Evolutionary conservation across 2,329 filamentous ascomycete species (phyloP).

Genomic region (Trichoderma sp.): DNA sequence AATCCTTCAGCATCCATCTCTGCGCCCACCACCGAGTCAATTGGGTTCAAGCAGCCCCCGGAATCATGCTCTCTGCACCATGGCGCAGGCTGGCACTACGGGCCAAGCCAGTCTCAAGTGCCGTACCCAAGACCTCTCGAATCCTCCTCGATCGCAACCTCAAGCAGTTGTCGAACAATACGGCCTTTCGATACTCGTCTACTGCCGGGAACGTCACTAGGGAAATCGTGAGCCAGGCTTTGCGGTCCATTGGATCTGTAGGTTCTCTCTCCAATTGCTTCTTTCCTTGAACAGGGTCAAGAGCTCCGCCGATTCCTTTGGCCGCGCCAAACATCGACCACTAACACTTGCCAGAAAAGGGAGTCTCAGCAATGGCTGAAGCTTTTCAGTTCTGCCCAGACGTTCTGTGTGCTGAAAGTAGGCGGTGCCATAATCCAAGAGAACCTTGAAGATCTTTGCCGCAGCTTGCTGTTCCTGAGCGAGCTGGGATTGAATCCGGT

Average conservation of each 20-base stretch:
- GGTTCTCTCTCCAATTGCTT: not conserved
- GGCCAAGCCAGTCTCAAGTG: not conserved
- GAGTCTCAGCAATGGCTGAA: not conserved
- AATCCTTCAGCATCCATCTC: not conserved
- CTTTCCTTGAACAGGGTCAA: not conserved
- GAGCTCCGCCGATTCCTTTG: not conserved
- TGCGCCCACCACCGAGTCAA: not conserved
- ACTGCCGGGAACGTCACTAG: not conserved
- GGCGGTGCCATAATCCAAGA: constrained; percentile 1
- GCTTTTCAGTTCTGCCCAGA: not conserved
- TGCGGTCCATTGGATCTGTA: not conserved
- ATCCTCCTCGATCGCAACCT: not conserved
- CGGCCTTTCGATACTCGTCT: not conserved
- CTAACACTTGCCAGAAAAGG: not conserved
- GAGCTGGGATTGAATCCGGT: not conserved
- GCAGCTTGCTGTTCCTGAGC: not conserved
- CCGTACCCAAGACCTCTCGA: not conserved
- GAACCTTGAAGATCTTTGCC: not conserved
- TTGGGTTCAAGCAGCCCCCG: not conserved
- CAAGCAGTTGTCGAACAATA: not conserved
- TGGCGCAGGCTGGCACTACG: not conserved
- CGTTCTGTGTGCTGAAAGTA: not conserved
- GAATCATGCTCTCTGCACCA: not conserved
- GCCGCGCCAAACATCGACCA: not conserved
- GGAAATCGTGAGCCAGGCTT: not conserved